Evolutionary conservation across 2,329 filamentous ascomycete genomes (phyloP).

Genomic region (Talaromyces sp.): DNA sequence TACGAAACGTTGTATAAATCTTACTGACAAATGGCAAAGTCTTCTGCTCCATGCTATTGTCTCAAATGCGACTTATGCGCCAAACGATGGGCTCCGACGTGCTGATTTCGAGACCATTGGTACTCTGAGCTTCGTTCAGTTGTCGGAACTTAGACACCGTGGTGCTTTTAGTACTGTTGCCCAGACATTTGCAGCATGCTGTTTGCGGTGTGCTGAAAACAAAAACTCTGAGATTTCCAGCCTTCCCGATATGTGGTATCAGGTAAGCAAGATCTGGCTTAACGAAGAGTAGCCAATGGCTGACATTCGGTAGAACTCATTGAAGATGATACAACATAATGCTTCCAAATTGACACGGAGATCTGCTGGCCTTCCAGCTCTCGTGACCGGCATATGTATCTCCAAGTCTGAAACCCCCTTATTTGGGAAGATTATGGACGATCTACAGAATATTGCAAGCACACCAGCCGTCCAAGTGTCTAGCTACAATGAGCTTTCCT

Average conservation of each 20-base stretch:
- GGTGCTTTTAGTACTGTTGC: slow-evolving; percentile 93
- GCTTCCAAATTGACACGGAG: slow-evolving; percentile 77
- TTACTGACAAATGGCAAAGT: slow-evolving; percentile 45
- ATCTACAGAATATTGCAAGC: slow-evolving; percentile 40
- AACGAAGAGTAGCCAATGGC: slow-evolving; percentile 14
- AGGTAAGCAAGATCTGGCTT: slow-evolving; percentile 42
- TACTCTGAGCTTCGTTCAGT: slow-evolving; percentile 72
- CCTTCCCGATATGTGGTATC: slow-evolving; percentile 68
- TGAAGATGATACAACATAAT: slow-evolving; percentile 69
- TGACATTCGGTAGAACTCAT: slow-evolving; percentile 42
- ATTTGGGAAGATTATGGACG: slow-evolving; percentile 41
- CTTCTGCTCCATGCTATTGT: slow-evolving; percentile 66
- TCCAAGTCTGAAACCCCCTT: slow-evolving; percentile 54
- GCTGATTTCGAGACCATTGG: slow-evolving; percentile 65
- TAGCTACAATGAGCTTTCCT: slow-evolving; percentile 47
- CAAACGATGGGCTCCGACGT: slow-evolving; percentile 47
- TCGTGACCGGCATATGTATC: slow-evolving; percentile 74
- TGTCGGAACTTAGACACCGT: slow-evolving; percentile 79
- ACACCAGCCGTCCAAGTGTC: slow-evolving; percentile 30
- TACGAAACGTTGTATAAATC: slow-evolving; percentile 2
- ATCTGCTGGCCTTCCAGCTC: slow-evolving; percentile 85
- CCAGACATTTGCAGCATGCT: slow-evolving; percentile 79
- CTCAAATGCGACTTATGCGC: slow-evolving; percentile 51
- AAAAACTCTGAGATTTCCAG: slow-evolving; percentile 40
- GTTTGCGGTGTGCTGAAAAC: slow-evolving; percentile 60